A percentile compares a stretch with the other conserved stretches of the same genome.
These are phyloP conservation scores for Microsporum audouinii DNA, from an alignment of 2,329 filamentous ascomycete genomes.

Conservation along the genomic window DNA sequence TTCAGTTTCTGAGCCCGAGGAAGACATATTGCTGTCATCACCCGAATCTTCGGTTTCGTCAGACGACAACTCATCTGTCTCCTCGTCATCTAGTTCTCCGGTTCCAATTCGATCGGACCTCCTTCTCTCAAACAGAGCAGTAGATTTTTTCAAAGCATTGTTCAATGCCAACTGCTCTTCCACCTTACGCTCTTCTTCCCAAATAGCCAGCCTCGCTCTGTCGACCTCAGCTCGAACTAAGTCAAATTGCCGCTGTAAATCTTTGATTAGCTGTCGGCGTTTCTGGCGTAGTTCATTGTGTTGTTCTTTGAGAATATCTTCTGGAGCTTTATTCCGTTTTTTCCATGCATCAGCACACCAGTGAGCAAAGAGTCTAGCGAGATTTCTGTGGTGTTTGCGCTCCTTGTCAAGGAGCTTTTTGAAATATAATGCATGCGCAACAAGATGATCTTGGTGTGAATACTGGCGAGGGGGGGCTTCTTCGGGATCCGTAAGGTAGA, in stretches of 20 bases:
- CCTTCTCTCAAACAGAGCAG: constrained; percentile 38
- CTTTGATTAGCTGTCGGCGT: constrained; percentile 60
- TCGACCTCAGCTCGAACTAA: constrained; percentile 49
- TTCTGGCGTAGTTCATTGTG: constrained; percentile 53
- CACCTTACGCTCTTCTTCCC: constrained; percentile 45
- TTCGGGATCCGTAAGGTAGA: constrained; percentile 60
- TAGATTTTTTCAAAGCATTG: constrained; percentile 42
- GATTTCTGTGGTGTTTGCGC: constrained; percentile 61
- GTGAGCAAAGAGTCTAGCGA: constrained; percentile 65
- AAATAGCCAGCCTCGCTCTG: constrained; percentile 43
- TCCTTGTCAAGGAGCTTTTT: constrained; percentile 69
- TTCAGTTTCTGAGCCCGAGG: constrained; percentile 34
- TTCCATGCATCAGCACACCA: constrained; percentile 34
- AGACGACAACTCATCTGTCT: constrained; percentile 54
- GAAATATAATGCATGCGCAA: constrained; percentile 68
- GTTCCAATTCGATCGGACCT: constrained; percentile 34
- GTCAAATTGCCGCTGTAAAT: constrained; percentile 51
- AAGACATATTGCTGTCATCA: constrained; percentile 42
- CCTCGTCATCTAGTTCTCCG: constrained; percentile 50
- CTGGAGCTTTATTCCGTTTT: constrained; percentile 38
- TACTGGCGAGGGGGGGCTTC: constrained; percentile 70
- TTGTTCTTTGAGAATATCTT: constrained; percentile 73
- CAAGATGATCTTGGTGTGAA: constrained; percentile 75
- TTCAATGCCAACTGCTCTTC: constrained; percentile 44
- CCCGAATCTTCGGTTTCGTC: constrained; percentile 51